These are phyloP conservation scores for Fusarium miscanthi DNA, from an alignment of 2,329 filamentous ascomycete genomes.

Conservation along the genomic window DNA sequence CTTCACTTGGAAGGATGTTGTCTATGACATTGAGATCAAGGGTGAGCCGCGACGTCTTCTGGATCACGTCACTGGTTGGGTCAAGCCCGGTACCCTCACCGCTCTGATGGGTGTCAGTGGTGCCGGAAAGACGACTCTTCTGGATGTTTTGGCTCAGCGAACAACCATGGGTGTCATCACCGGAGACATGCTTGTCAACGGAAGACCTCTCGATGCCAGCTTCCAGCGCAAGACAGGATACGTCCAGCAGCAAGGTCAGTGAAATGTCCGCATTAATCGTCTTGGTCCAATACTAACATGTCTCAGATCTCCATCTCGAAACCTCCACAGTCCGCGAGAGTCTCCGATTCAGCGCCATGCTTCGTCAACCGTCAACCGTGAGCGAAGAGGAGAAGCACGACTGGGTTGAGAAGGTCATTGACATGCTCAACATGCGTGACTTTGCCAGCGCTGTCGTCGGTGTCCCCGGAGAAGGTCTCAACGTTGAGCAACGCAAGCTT, in stretches of 20 bases:
- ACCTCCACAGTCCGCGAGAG: conserved; percentile 67
- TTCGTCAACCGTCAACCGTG: conserved; percentile 66
- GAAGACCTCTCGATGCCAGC: conserved; percentile 63
- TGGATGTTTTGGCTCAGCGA: conserved; percentile 59
- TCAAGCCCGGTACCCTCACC: conserved; percentile 88
- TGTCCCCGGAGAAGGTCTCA: conserved; percentile 68
- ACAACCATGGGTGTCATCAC: conserved; percentile 71
- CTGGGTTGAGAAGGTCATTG: conserved; percentile 73
- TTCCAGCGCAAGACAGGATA: conserved; percentile 76
- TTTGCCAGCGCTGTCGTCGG: conserved; percentile 75
- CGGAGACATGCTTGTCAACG: conserved; percentile 74
- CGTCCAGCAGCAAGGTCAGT: conserved; percentile 70
- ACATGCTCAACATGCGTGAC: conserved; percentile 74
- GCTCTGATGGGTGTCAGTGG: conserved; percentile 75
- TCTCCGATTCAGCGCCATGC: conserved; percentile 65
- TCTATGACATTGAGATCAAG: conserved; percentile 79
- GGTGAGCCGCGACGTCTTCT: conserved; percentile 75
- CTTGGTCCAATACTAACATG: neutral
- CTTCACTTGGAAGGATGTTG: conserved; percentile 83
- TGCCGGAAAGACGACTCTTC: conserved; percentile 57
- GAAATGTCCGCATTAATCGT: accelerated
- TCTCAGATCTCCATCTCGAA: conserved; percentile 63
- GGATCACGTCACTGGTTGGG: conserved; percentile 86
- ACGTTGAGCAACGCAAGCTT: conserved; percentile 71
- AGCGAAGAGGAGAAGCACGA: conserved; percentile 67